Evolutionary conservation across 768 basidiomycete genomes (phyloP), one percentile per base, ranked within the genome.

Genomic region (Cystobasidium ongulense): DNA sequence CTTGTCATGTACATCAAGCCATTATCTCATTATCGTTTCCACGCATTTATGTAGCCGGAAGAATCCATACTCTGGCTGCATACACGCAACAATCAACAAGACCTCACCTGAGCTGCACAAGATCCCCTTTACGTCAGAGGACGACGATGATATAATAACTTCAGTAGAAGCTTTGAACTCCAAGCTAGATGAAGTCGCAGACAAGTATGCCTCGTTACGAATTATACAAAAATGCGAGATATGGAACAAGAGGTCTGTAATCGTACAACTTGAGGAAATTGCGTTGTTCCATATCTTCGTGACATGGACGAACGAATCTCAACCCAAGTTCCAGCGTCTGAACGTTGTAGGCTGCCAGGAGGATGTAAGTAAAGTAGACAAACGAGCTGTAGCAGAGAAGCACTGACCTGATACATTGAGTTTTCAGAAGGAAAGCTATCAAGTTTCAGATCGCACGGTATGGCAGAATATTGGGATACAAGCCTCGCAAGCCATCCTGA

Each of bases 281-380:
- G 68, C 68, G 13, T 27, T 39, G n/a, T 36, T 46, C 33, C 43
- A 39, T 46, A 53, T 71, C 50, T 71, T 71, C 54, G 31, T 71
- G 5, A 38, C 21, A 15, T 57, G 68, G 68, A 27, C 2, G 10
- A 15, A 43, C 2, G 52, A n/a, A 2, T 10, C 15, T 18, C n/a
- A 4, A 35, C 52, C 53, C 33, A 36, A 17, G 11, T 71, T 71
- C 53, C 68, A 57, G 68, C 23, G 68, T 1, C 17, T 54, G 31
- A 71, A 54, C 21, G 43, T 59, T 38, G 25, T 71, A 23, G 68
- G 68, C 53, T 23, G 10, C 13, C 10, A 17, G 10, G 68, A 71
- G 43, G 31, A 59, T 29, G 68, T 59, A 36, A 15, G 66, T 54
- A 23, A 27, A 10, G 11, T 59, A 10, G 53, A n/a, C 68, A 13